Evolutionary conservation across 2,329 filamentous ascomycete genomes (phyloP), one percentile per base, ranked within the genome.

Genomic region (Ceratocystiopsis brevicomis): DNA sequence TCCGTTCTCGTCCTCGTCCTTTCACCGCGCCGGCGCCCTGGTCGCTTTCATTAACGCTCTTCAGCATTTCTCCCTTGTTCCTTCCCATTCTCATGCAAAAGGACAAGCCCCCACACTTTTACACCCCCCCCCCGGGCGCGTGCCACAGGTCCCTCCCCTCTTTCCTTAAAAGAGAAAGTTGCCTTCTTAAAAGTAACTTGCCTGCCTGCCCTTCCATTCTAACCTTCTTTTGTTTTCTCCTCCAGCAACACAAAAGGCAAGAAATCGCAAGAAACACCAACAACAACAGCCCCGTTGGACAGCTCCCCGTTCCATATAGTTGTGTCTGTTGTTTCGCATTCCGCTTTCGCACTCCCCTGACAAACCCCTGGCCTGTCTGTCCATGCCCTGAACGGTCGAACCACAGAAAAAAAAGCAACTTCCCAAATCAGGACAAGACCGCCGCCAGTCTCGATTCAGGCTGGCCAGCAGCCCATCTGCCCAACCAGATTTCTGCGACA

Each of bases 401-500:
- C 46, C 39, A 40, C 45, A 39, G 33, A 40, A 39, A 19, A 39
- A 40, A 39, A 35, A 47, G 42, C 35, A 42, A 43, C 30, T 43
- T 44, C 45, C 45, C 45, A 42, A 44, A 47, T 41, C 41, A 56
- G 54, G 52, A 45, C 44, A 47, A 49, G 47, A 44, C 44, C 43
- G 55, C 58, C 59, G 61, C 63, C 64, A 65, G 60, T 61, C 63
- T 66, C 61, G 54, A 65, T 64, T 57, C 58, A 66, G 62, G 58
- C 46, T 48, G 49, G 44, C 39, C 49, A 42, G 42, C 18, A 41
- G 6, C n/a, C 36, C 36, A 37, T 16, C 10, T 55, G 55, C 62
- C 66, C 64, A 68, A 68, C 67, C 67, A 67, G 64, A 65, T 66
- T 66, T 67, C 64, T 65, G 66, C 66, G 61, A 70, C 25, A 30